Evolutionary conservation across 176 grass and related monocot species (phyloP), one percentile per base, ranked within the genome.

Genomic region (Avena atlantica): DNA sequence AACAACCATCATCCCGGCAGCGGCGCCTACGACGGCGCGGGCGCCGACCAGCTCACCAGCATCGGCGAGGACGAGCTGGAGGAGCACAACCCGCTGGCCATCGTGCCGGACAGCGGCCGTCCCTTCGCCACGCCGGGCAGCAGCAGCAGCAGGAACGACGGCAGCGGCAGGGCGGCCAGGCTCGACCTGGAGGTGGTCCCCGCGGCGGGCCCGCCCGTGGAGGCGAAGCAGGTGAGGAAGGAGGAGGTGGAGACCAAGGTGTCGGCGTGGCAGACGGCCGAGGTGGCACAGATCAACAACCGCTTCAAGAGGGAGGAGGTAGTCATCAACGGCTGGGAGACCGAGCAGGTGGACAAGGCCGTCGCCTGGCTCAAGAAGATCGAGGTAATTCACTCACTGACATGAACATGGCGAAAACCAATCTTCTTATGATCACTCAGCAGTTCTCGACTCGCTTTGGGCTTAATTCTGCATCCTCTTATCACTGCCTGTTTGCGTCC

Each of bases 211-310:
- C 25, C 71, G 76, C 89, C 79, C 1, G 83, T 96, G 49, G 91
- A 95, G 79, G 89, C 93, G 0, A 59, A 82, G 62, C 87, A 85
- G 85, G 97, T 99, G 83, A 99, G 89, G 89, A 94, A 89, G 89
- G 97, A 99, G 85, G 97, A 99, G 92, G 89, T 92, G 25, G 92
- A 99, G 89, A 89, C 92, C 66, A 99, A 99, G 91, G 95, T 99
- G 65, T 52, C 92, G 48, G 94, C 97, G 31, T 99, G 97, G 97
- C 90, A 96, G 87, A 96, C 92, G 20, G 89, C 89, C 20, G 92
- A 99, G 92, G 63, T 98, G 40, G 93, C 93, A 23, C 95, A 96
- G 96, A 87, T 96, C 62, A 98, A 94, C 85, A 98, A 96, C 82
- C 56, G 96, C 10, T 98, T 96, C 82, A 98, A 98, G 88, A 1